These are phyloP conservation scores for Phytophthora palmivora DNA, from an alignment of 352 stramenopile species.

Conservation along the genomic window DNA sequence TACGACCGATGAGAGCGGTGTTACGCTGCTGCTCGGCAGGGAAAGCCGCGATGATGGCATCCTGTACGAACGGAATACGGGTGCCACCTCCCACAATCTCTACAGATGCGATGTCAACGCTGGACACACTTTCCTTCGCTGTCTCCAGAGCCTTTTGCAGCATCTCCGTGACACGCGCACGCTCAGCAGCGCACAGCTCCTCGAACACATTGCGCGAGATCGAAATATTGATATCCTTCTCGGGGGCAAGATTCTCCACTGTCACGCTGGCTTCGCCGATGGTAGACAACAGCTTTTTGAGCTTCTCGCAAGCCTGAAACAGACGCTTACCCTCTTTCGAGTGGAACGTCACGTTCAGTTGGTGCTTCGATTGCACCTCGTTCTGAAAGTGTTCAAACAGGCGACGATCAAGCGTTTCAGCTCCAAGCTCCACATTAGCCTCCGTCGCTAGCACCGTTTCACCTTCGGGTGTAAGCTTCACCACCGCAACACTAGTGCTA, in stretches of 20 bases:
- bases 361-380: constrained; percentile 64
- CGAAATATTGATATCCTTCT: constrained; percentile 83
- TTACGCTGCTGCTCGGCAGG: constrained; percentile 42
- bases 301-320: constrained; percentile 85
- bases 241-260: constrained; percentile 85
- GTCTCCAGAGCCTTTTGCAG: constrained; percentile 55
- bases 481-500: constrained; percentile 73
- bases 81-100: constrained; percentile 93
- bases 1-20: constrained; percentile 70
- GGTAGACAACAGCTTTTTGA: constrained; percentile 92
- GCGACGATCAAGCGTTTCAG: constrained; percentile 76
- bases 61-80: constrained; percentile 88
- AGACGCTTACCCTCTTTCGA: constrained; percentile 89
- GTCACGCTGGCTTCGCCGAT: constrained; percentile 81
- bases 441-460: constrained; percentile 65
- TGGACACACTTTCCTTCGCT: constrained; percentile 48
- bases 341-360: constrained; percentile 57
- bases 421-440: constrained; percentile 66
- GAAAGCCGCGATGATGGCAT: constrained; percentile 74
- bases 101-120: constrained; percentile 62
- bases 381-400: constrained; percentile 86
- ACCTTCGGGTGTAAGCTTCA: constrained; percentile 68
- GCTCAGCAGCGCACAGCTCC: constrained; percentile 62
- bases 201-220: constrained; percentile 80
- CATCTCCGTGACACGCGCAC: constrained; percentile 60